Evolutionary conservation across 2,329 filamentous ascomycete species (phyloP).

Genomic region (Taxawa tesnikishii): DNA sequence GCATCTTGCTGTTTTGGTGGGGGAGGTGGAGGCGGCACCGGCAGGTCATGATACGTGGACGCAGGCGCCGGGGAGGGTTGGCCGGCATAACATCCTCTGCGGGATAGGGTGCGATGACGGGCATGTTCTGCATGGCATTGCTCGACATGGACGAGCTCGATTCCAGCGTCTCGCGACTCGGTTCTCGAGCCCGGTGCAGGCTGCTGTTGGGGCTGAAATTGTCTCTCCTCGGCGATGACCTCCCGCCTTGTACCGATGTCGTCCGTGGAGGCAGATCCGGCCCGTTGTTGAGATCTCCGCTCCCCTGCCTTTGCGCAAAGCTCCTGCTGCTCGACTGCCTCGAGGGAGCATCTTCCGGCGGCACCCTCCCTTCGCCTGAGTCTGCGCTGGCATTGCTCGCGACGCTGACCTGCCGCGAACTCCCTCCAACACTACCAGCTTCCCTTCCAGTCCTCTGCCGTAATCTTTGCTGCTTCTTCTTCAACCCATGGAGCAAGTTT

Average conservation of each 20-base stretch:
- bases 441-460: conserved; percentile 43
- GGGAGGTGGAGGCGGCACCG: conserved; percentile 54
- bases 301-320: conserved; percentile 26
- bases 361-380: conserved; percentile 26
- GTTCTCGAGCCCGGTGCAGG: conserved; percentile 10
- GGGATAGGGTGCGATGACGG: conserved; percentile 61
- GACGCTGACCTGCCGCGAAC: conserved; percentile 29
- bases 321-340: conserved; percentile 28
- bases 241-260: conserved; percentile 30
- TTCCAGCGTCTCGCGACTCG: conserved; percentile 19
- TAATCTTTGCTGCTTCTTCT: conserved; percentile 90
- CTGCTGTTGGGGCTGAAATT: conserved; percentile 22
- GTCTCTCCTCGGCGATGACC: conserved; percentile 30
- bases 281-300: conserved; percentile 23
- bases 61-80: conserved; percentile 13
- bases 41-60: conserved; percentile 18
- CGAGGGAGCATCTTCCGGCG: conserved; percentile 27
- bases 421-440: conserved; percentile 20
- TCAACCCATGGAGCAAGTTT: conserved; percentile 86
- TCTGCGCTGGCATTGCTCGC: conserved; percentile 34
- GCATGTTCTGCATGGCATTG: conserved; percentile 61
- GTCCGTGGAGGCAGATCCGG: conserved; percentile 35
- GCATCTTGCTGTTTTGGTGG: conserved; percentile 83
- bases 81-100: conserved; percentile 43
- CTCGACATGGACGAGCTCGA: conserved; percentile 61